Conservation (phyloP, 768 basidiomycete genomes). For the Tulasnella sp. region DNA sequence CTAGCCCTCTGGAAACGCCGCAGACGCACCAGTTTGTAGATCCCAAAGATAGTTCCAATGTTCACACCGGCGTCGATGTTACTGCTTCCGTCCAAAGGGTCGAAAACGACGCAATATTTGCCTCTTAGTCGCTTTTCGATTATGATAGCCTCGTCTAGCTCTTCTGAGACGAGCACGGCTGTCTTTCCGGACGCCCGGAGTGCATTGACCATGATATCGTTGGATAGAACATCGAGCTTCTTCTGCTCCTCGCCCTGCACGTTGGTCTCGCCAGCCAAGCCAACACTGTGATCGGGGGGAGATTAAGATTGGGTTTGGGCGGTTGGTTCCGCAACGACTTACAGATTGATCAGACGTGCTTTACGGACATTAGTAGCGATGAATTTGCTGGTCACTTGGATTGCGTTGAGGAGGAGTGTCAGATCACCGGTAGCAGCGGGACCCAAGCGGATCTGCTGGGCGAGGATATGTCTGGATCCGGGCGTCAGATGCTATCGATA, state of each 20-base stretch:
- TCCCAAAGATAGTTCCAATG: conserved; percentile 95
- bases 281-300: conserved; percentile 56
- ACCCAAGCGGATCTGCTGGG: conserved; percentile 79
- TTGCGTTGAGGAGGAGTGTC: conserved; percentile 89
- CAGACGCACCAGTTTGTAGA: conserved; percentile 78
- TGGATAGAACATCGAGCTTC: conserved; percentile 95
- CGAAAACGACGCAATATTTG: conserved; percentile 96
- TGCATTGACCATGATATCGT: conserved; percentile 99
- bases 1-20: background rate
- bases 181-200: conserved; percentile 95
- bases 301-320: conserved; percentile 17
- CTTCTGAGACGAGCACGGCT: conserved; percentile 94
- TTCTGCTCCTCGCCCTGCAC: conserved; percentile 99
- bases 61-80: conserved; percentile 99
- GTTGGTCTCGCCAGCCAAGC: conserved; percentile 93
- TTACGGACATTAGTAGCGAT: conserved; percentile 97
- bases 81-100: conserved; percentile 92
- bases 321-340: conserved; percentile 36
- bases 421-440: conserved; percentile 85
- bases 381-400: conserved; percentile 94
- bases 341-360: conserved; percentile 96
- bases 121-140: conserved; percentile 77
- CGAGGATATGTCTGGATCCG: conserved; percentile 69
- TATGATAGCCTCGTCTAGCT: conserved; percentile 87
- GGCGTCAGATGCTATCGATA: background rate